Conservation (phyloP, 2,329 filamentous ascomycete genomes). For the Colletotrichum sp. region DNA sequence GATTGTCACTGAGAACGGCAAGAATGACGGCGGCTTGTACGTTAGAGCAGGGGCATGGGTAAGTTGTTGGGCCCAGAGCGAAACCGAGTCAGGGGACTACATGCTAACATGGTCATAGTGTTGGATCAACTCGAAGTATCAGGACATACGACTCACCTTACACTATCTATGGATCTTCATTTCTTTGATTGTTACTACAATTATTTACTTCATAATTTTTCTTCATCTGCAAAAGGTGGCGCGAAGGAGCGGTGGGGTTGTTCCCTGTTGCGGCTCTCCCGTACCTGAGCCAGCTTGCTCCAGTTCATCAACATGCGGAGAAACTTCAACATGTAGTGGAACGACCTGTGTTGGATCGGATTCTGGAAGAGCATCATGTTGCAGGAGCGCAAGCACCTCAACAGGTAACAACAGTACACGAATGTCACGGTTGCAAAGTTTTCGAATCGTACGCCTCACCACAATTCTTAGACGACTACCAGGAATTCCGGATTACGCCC, state of each 20-base stretch:
- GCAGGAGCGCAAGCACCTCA: background rate
- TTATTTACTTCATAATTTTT: slow-evolving; percentile 46
- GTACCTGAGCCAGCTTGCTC: slow-evolving; percentile 21
- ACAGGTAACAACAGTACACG: background rate
- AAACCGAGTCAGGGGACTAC: background rate
- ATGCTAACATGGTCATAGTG: slow-evolving; percentile 45
- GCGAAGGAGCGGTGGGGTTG: background rate
- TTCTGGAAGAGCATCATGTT: background rate
- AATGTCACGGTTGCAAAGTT: background rate
- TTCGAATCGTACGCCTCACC: background rate
- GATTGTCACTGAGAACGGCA: slow-evolving; percentile 45
- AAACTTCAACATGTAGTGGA: background rate
- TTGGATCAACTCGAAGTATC: slow-evolving; percentile 64
- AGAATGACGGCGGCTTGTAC: slow-evolving; percentile 52
- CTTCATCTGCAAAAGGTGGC: slow-evolving; percentile 35
- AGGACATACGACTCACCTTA: slow-evolving; percentile 59
- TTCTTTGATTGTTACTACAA: slow-evolving; percentile 37
- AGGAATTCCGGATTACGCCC: slow-evolving; percentile 25
- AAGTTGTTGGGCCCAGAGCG: slow-evolving; percentile 23
- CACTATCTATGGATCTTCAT: slow-evolving; percentile 70
- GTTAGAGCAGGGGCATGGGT: slow-evolving; percentile 70
- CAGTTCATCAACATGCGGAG: background rate
- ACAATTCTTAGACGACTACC: background rate
- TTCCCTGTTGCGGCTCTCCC: background rate
- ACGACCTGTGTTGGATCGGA: background rate